Percentiles rank a stretch among this genome's conserved stretches.
Evolutionary conservation across 257 asterid species (phyloP).

Genomic region (Scutellaria baicalensis): DNA sequence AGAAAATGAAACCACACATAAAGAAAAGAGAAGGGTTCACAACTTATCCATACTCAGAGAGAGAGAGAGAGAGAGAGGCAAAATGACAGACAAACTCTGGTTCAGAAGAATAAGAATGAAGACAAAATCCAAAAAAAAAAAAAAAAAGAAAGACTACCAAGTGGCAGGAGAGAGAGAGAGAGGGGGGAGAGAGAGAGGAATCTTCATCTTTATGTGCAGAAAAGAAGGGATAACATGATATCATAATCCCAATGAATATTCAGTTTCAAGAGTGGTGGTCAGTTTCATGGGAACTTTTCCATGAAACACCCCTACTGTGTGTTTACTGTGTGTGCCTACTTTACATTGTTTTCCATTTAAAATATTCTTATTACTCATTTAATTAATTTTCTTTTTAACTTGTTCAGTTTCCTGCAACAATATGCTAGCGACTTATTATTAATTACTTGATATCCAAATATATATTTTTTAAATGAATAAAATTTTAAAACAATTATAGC

Average conservation of each 20-base stretch:
- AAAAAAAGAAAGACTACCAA: slow-evolving; percentile 4
- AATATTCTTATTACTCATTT: too few species aligned
- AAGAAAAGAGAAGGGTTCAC: not conserved
- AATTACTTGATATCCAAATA: too few species aligned
- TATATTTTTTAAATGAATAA: too few species aligned
- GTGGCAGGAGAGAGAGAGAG: slow-evolving; percentile 1
- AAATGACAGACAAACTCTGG: slow-evolving; percentile 8
- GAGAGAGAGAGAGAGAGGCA: not conserved
- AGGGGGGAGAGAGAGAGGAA: not conserved
- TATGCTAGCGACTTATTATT: too few species aligned
- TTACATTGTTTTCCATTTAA: too few species aligned
- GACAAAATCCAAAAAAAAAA: not conserved
- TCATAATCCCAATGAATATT: slow-evolving; percentile 17
- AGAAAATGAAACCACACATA: slow-evolving; percentile 20
- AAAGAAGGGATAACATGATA: slow-evolving; percentile 2
- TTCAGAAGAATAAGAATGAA: slow-evolving; percentile 4
- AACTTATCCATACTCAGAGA: slow-evolving; percentile 3
- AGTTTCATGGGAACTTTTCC: not conserved
- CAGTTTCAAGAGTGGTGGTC: slow-evolving; percentile 14
- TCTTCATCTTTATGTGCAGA: too few species aligned
- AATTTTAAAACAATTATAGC: too few species aligned
- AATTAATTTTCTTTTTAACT: too few species aligned
- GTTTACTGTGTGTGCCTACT: slow-evolving; percentile 3
- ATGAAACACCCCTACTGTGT: slow-evolving; percentile 11
- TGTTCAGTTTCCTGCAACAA: too few species aligned